Evolutionary conservation across 2,329 filamentous ascomycete species (phyloP), one percentile per base, ranked within the genome.

Genomic region (Fusarium compactum): DNA sequence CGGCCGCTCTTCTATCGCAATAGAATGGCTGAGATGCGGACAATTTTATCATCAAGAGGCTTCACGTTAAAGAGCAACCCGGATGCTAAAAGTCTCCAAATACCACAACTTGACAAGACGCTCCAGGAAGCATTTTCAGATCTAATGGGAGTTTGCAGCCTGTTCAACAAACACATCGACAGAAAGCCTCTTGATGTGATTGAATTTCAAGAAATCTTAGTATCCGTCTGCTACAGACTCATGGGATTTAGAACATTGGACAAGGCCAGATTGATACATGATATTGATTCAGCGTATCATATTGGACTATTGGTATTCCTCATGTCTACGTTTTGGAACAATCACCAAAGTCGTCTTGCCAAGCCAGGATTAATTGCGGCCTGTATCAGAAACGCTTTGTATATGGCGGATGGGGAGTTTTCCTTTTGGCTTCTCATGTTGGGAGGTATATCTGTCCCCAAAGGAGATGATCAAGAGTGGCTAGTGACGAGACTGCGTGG

Each of bases 51-150:
- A 3, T 41, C 12, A 2, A 30, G 24, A 3, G 52, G 52, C 3
- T 51, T 65, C 7, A 9, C 0, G 8, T 11, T 58, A 3, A 15
- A 43, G 15, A n/a, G 12, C 5, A 12, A 15, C 5, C 22, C 10
- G 1, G 7, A 14, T 18, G 3, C 2, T 2, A 2, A n/a, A 11
- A 5, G 5, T 4, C 1, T 24, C 4, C 24, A 5, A 2, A 5
- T 38, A 2, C 0, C 0, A 0, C n/a, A 7, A 3, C 16, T 58
- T 2, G 8, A 18, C 1, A 1, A 8, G 11, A 3, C 1, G 1
- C 6, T 65, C 0, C 7, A n/a, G 27, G 10, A 41, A n/a, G n/a
- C 22, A 3, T 58, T 59, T 0, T 25, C 10, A 0, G 60, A 65
- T n/a, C 1, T 29, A 0, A 16, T 51, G 14, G 45, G 32, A 1